These are phyloP conservation scores for Penicillium occitanis DNA, from an alignment of 2,329 filamentous ascomycete genomes.

Conservation along the genomic window DNA sequence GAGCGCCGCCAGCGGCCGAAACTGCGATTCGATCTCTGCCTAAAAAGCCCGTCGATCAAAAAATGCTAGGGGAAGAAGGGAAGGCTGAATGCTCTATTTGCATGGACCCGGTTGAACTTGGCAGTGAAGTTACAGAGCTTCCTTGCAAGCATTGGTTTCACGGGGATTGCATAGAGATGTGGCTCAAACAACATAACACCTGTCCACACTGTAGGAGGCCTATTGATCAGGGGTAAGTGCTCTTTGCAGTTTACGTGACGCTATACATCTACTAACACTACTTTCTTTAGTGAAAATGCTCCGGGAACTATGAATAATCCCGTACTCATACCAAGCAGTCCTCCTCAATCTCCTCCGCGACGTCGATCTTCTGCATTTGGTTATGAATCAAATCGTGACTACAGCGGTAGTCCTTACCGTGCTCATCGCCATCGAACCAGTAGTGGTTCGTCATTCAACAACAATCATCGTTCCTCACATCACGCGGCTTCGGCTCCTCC, in stretches of 20 bases:
- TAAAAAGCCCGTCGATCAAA: slow-evolving; percentile 66
- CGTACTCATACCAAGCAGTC: slow-evolving; percentile 20
- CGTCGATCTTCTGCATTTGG: slow-evolving; percentile 4
- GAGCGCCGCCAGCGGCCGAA: slow-evolving; percentile 75
- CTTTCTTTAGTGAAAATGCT: slow-evolving; percentile 14
- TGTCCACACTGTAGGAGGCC: slow-evolving; percentile 63
- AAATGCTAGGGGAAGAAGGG: slow-evolving; percentile 68
- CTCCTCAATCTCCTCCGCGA: slow-evolving; percentile 13
- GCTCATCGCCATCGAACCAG: slow-evolving; percentile 8
- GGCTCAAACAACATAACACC: slow-evolving; percentile 88
- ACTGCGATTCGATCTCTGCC: slow-evolving; percentile 72
- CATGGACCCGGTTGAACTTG: slow-evolving; percentile 76
- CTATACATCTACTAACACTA: slow-evolving; percentile 10
- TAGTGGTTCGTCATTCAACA: slow-evolving; percentile 6
- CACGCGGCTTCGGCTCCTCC: slow-evolving; percentile 9
- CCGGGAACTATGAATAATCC: slow-evolving; percentile 20
- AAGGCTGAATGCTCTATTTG: slow-evolving; percentile 87
- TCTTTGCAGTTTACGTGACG: slow-evolving; percentile 25
- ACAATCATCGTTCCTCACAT: background rate
- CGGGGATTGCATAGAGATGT: slow-evolving; percentile 73
- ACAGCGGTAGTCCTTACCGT: slow-evolving; percentile 4
- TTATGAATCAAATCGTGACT: slow-evolving; percentile 5
- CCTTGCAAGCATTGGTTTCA: slow-evolving; percentile 97
- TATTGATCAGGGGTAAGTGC: slow-evolving; percentile 32
- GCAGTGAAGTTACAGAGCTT: slow-evolving; percentile 71